Evolutionary conservation across 768 basidiomycete species (phyloP).

Genomic region (Termitomyces sp.): DNA sequence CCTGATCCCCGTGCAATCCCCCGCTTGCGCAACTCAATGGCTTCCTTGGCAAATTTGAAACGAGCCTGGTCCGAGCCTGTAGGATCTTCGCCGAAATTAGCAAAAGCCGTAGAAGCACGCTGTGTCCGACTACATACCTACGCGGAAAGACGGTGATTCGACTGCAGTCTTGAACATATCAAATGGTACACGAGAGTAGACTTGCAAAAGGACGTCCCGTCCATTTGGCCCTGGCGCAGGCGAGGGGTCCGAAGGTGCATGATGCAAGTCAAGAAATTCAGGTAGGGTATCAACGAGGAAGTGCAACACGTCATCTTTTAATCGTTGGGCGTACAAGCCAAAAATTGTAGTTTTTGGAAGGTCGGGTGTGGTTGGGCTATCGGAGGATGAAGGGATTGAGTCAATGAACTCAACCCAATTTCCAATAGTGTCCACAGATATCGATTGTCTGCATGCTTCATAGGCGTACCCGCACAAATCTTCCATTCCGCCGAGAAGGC

Average conservation of each 20-base stretch:
- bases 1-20: conserved; percentile 66
- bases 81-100: conserved; percentile 20
- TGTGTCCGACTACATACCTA: conserved; percentile 44
- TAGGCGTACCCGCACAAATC: conserved; percentile 80
- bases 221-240: conserved; percentile 40
- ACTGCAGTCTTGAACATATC: conserved; percentile 83
- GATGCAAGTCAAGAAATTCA: conserved; percentile 51
- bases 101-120: conserved; percentile 4
- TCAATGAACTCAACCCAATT: conserved; percentile 79
- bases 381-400: conserved; percentile 41
- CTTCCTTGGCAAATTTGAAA: conserved; percentile 91
- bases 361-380: conserved; percentile 49
- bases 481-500: conserved; percentile 83
- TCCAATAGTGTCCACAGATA: conserved; percentile 68
- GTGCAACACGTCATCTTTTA: conserved; percentile 74
- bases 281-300: conserved; percentile 76
- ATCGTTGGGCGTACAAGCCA: conserved; percentile 69
- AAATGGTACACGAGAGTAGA: conserved; percentile 80
- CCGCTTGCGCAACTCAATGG: conserved; percentile 77
- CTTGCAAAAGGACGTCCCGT: conserved; percentile 65
- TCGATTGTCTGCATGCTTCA: conserved; percentile 68
- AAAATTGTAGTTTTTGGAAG: conserved; percentile 55
- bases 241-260: conserved; percentile 31
- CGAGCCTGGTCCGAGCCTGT: conserved; percentile 79
- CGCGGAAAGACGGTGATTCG: conserved; percentile 74